Percentiles rank a stretch among this genome's conserved stretches.
Conservation (phyloP, 495 filamentous ascomycete genomes). For the Parachaetomium inaequale region DNA sequence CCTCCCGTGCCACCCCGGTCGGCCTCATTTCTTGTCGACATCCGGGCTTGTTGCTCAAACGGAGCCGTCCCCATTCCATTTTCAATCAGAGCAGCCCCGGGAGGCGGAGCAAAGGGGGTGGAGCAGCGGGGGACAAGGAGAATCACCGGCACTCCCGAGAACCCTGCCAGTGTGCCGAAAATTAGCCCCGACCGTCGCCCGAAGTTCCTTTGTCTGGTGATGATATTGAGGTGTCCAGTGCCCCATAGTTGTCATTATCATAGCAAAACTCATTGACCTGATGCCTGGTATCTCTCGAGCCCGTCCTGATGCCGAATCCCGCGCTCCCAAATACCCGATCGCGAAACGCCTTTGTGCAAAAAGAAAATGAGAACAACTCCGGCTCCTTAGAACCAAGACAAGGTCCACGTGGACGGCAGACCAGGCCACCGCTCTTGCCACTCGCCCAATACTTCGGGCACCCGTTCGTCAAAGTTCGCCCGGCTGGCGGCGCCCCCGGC, state of each 20-base stretch:
- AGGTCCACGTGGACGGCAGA: slow-evolving; percentile 86
- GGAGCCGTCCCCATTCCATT: slow-evolving; percentile 2
- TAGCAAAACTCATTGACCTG: not conserved
- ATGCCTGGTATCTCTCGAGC: slow-evolving; percentile 14
- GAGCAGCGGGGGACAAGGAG: not conserved
- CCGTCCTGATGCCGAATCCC: slow-evolving; percentile 1
- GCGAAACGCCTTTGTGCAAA: slow-evolving; percentile 6
- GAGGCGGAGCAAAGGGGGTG: not conserved
- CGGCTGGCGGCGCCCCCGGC: slow-evolving; percentile 63
- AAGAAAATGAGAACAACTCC: slow-evolving; percentile 3
- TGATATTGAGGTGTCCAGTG: not conserved
- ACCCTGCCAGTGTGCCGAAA: not conserved
- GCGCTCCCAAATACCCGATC: not conserved
- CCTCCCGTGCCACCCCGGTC: slow-evolving; percentile 7
- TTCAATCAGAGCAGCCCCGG: slow-evolving; percentile 6
- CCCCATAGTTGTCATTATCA: not conserved
- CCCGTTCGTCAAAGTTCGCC: slow-evolving; percentile 81
- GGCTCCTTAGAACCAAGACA: slow-evolving; percentile 93
- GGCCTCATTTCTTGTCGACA: slow-evolving; percentile 4
- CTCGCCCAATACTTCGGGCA: slow-evolving; percentile 86
- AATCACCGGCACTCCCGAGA: not conserved
- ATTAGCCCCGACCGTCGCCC: not conserved
- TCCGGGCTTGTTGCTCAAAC: slow-evolving; percentile 3
- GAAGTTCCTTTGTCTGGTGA: not conserved
- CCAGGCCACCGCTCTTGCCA: slow-evolving; percentile 97